phyloP scores from a whole-genome alignment of 371 early-diverging fungal genomes.

The Circinella minor region DNA sequence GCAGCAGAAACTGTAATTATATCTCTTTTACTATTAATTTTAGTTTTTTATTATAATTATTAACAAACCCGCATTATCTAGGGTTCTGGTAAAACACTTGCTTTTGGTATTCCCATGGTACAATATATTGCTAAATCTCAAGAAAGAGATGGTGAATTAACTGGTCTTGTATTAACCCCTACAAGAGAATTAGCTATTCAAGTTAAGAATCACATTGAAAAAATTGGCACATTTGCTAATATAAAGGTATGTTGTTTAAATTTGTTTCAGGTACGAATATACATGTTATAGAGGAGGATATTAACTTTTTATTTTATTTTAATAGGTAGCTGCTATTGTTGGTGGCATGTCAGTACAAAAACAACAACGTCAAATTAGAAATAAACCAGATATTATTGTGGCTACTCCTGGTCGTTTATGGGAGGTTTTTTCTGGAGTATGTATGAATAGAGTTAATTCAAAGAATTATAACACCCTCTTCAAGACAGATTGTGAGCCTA shows the following conservation, averaged over 20 bases:
- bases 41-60: neutral
- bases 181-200: constrained; percentile 95
- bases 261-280: too few species aligned
- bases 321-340: constrained; percentile 72
- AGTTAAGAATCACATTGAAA: constrained; percentile 76
- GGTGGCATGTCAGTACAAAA: constrained; percentile 96
- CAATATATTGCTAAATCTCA: constrained; percentile 53
- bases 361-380: constrained; percentile 78
- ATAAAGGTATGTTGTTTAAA: constrained; percentile 41
- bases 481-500: too few species aligned
- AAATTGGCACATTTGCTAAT: constrained; percentile 60
- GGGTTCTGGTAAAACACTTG: constrained; percentile 95
- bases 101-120: constrained; percentile 90
- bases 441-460: neutral
- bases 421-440: constrained; percentile 83
- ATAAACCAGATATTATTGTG: constrained; percentile 86
- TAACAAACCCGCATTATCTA: constrained; percentile 10
- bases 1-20: constrained; percentile 90
- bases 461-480: neutral
- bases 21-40: neutral
- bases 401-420: constrained; percentile 98
- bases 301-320: neutral
- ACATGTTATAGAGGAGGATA: too few species aligned
- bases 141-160: constrained; percentile 34
- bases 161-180: constrained; percentile 80